phyloP scores from a whole-genome alignment of 768 basidiomycete species.

The Royoungia palumana region DNA sequence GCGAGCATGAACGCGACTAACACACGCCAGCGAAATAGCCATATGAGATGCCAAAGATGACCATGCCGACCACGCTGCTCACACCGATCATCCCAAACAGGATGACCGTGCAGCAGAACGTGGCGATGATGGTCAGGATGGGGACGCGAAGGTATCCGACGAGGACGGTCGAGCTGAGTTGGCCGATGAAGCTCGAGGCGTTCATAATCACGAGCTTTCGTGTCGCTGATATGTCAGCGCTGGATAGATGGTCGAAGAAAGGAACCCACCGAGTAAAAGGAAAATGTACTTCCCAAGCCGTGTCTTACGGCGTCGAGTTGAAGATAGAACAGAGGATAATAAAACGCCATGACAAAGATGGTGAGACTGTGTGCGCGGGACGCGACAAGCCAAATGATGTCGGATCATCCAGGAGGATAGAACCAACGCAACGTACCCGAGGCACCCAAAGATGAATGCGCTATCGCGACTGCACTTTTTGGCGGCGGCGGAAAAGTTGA shows the following conservation, averaged over 20 bases:
- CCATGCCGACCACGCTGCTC: constrained; percentile 36
- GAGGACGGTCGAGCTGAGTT: constrained; percentile 47
- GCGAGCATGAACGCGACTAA: constrained; percentile 16
- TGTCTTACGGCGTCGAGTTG: constrained; percentile 53
- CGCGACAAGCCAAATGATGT: neutral
- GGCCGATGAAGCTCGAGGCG: constrained; percentile 50
- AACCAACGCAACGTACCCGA: constrained; percentile 15
- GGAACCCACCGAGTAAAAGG: constrained; percentile 50
- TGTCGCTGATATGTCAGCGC: neutral
- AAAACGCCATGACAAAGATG: constrained; percentile 42
- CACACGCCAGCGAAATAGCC: constrained; percentile 53
- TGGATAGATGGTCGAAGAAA: neutral
- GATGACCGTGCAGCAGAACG: constrained; percentile 36
- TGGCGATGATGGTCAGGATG: constrained; percentile 34
- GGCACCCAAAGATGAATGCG: constrained; percentile 28
- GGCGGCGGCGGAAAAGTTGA: constrained; percentile 19
- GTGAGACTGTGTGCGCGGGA: constrained; percentile 13
- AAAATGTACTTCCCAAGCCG: constrained; percentile 43
- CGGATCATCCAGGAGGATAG: neutral
- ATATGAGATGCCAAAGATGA: constrained; percentile 44
- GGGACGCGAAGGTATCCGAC: constrained; percentile 43
- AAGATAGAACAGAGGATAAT: constrained; percentile 58
- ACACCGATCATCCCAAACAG: constrained; percentile 49
- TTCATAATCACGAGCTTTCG: constrained; percentile 55
- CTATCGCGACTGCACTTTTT: constrained; percentile 24